Percentiles rank a stretch among this genome's conserved stretches.
These are phyloP conservation scores for Phanerochaete sordida DNA, from an alignment of 768 basidiomycete genomes.

Conservation along the genomic window DNA sequence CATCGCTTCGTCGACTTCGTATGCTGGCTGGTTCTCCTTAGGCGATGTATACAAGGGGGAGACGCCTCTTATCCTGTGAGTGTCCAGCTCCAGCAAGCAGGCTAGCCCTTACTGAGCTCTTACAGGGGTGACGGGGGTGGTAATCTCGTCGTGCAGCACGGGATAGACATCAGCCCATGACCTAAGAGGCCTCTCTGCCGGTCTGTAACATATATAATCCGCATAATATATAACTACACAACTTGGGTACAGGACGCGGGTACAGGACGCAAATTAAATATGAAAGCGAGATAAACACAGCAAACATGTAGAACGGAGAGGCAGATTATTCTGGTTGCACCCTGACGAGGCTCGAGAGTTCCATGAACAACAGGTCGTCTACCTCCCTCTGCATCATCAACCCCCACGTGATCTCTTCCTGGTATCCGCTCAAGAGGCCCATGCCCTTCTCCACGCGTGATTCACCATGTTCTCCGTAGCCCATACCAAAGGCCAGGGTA, in stretches of 20 bases:
- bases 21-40: slow-evolving; percentile 55
- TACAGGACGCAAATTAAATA: background rate
- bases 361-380: slow-evolving; percentile 71
- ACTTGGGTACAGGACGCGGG: background rate
- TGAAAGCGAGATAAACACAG: background rate
- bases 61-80: slow-evolving; percentile 58
- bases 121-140: slow-evolving; percentile 11
- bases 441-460: slow-evolving; percentile 64
- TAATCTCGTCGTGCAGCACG: background rate
- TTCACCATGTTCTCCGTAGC: slow-evolving; percentile 73
- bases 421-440: slow-evolving; percentile 69
- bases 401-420: slow-evolving; percentile 64
- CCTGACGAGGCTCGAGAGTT: slow-evolving; percentile 75
- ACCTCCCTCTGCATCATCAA: slow-evolving; percentile 69
- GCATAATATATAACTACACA: too few species aligned
- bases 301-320: background rate
- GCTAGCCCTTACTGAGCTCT: background rate
- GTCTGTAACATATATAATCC: background rate
- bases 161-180: background rate
- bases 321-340: slow-evolving; percentile 34
- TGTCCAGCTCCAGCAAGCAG: slow-evolving; percentile 3
- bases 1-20: slow-evolving; percentile 51
- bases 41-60: slow-evolving; percentile 54
- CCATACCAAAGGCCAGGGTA: slow-evolving; percentile 80
- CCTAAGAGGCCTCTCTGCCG: background rate